Conservation (phyloP, 139 green algal genomes). For the Ostreobium quekettii region DNA sequence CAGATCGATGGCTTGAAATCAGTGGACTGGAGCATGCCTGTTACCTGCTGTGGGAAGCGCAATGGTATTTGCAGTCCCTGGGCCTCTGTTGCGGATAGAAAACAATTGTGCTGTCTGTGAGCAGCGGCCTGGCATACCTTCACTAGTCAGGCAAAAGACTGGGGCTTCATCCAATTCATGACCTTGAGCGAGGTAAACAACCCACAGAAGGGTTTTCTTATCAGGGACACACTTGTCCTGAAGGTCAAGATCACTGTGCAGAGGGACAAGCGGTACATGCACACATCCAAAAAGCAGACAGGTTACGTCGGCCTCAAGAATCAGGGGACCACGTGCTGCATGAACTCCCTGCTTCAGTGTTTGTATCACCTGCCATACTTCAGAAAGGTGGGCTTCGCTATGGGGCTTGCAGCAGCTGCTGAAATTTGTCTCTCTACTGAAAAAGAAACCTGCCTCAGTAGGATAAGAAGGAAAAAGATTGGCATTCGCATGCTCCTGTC, state of each 20-base stretch:
- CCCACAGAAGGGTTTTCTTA: constrained; percentile 46
- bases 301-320: constrained; percentile 96
- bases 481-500: too few species aligned
- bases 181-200: constrained; percentile 50
- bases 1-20: too few species aligned
- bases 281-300: constrained; percentile 51
- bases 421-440: too few species aligned
- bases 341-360: constrained; percentile 97
- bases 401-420: too few species aligned
- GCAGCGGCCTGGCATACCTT: constrained; percentile 69
- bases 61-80: too few species aligned
- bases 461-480: too few species aligned
- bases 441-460: too few species aligned
- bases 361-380: constrained; percentile 91
- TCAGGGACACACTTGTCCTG: constrained; percentile 53
- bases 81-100: too few species aligned
- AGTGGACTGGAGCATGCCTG: too few species aligned
- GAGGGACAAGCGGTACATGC: not conserved
- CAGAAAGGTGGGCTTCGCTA: constrained; percentile 61
- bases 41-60: too few species aligned
- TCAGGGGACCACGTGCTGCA: constrained; percentile 96
- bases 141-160: constrained; percentile 54
- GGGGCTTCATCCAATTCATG: constrained; percentile 84
- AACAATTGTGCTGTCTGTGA: constrained; percentile 4
- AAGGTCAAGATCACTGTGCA: constrained; percentile 31